A percentile compares a stretch with the other conserved stretches of the same genome.
These are phyloP conservation scores for Eucalyptus cloeziana DNA, from an alignment of 345 rosid species.

Conservation along the genomic window DNA sequence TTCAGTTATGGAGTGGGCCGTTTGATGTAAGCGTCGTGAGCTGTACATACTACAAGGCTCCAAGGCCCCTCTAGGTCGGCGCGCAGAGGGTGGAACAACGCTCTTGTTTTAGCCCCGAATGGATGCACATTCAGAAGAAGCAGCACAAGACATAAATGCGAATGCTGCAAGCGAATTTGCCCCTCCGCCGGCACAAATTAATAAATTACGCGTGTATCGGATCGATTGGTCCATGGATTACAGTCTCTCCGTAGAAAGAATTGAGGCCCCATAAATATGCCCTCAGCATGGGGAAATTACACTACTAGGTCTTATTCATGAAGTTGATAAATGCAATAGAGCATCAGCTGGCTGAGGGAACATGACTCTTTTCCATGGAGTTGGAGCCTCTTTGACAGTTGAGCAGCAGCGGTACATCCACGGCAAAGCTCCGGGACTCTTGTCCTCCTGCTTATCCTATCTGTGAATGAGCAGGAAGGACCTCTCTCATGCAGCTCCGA, in stretches of 20 bases:
- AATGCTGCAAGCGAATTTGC: background rate
- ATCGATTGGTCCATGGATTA: background rate
- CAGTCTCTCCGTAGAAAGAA: background rate
- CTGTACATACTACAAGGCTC: background rate
- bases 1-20: background rate
- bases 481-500: background rate
- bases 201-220: background rate
- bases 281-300: background rate
- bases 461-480: background rate
- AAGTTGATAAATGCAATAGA: background rate
- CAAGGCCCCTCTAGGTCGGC: background rate
- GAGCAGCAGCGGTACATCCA: background rate
- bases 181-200: background rate
- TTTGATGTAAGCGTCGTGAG: background rate
- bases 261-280: background rate
- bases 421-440: background rate
- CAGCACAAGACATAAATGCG: background rate
- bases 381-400: background rate
- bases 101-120: background rate
- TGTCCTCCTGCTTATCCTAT: background rate
- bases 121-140: background rate
- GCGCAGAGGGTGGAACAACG: background rate
- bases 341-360: background rate
- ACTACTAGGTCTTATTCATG: background rate
- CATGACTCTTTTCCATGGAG: background rate